Evolutionary conservation across 176 grass and related monocot species (phyloP).

Genomic region (Calamus simplicifolius): DNA sequence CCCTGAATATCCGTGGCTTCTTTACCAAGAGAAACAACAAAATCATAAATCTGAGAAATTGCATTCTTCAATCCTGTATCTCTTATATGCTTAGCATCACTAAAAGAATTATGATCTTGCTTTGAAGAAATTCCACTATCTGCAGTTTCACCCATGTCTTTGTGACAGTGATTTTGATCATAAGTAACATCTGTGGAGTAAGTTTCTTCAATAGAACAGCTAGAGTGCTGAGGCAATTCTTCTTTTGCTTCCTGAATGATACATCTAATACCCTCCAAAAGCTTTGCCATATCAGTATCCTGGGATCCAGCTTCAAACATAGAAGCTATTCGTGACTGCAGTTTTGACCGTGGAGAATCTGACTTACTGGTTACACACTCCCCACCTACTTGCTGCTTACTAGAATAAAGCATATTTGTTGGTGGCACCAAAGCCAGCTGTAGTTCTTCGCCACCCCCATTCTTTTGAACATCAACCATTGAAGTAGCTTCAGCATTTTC

Average conservation of each 20-base stretch:
- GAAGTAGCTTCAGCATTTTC: conserved; percentile 42
- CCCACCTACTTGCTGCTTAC: conserved; percentile 27
- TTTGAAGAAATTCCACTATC: conserved; percentile 25
- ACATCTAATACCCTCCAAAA: conserved; percentile 59
- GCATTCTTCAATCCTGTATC: conserved; percentile 62
- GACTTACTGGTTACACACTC: conserved; percentile 10
- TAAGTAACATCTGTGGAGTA: conserved; percentile 19
- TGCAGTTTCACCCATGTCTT: conserved; percentile 22
- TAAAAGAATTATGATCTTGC: conserved; percentile 25
- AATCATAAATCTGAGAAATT: conserved; percentile 75
- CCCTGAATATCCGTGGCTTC: conserved; percentile 52
- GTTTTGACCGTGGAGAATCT: conserved; percentile 33
- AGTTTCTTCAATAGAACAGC: conserved; percentile 7
- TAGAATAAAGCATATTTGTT: conserved; percentile 37
- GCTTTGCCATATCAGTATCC: conserved; percentile 44
- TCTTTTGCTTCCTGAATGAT: conserved; percentile 80
- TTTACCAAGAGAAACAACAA: conserved; percentile 67
- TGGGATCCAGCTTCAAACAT: conserved; percentile 54
- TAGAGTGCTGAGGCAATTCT: conserved; percentile 32
- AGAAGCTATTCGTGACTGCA: conserved; percentile 73
- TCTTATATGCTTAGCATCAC: conserved; percentile 23
- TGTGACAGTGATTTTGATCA: conserved; percentile 16
- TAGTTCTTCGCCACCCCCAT: conserved; percentile 31
- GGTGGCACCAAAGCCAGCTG: conserved; percentile 20
- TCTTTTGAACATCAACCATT: conserved; percentile 29